These are phyloP conservation scores for Staphylotrichum longicolle DNA, from an alignment of 495 filamentous ascomycete species.

Conservation along the genomic window DNA sequence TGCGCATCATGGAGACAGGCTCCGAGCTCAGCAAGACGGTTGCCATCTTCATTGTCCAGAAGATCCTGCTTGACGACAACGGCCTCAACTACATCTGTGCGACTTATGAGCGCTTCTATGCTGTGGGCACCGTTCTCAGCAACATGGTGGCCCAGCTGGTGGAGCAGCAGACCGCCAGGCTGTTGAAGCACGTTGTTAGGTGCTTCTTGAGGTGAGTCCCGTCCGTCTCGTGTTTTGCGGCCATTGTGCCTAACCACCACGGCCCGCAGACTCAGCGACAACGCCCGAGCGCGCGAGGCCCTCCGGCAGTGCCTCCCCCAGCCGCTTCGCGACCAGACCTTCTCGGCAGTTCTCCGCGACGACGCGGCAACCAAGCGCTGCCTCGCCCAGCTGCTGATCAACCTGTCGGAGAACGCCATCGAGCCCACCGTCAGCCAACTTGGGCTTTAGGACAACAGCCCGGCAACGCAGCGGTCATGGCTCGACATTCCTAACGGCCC, in stretches of 20 bases:
- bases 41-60: slow-evolving; percentile 99
- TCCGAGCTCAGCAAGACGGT: slow-evolving; percentile 99
- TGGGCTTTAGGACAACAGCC: slow-evolving; percentile 26
- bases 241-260: background rate
- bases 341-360: slow-evolving; percentile 92
- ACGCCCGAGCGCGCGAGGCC: slow-evolving; percentile 91
- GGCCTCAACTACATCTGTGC: slow-evolving; percentile 98
- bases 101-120: slow-evolving; percentile 99
- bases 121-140: slow-evolving; percentile 93
- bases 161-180: slow-evolving; percentile 91
- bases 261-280: slow-evolving; percentile 75
- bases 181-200: slow-evolving; percentile 96
- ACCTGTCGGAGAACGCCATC: slow-evolving; percentile 88
- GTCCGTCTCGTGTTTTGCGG: background rate
- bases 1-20: slow-evolving; percentile 99
- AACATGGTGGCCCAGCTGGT: slow-evolving; percentile 98
- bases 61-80: slow-evolving; percentile 95
- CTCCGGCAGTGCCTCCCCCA: slow-evolving; percentile 96
- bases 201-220: slow-evolving; percentile 84
- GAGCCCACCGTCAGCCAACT: slow-evolving; percentile 49
- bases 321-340: slow-evolving; percentile 93
- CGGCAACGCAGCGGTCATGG: background rate
- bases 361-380: slow-evolving; percentile 98
- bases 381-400: slow-evolving; percentile 92
- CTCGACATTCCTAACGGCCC: slow-evolving; percentile 16